Percentiles rank a stretch among this genome's conserved stretches.
Conservation (phyloP, 352 stramenopile genomes). For the Elongisporangium senticosum region DNA sequence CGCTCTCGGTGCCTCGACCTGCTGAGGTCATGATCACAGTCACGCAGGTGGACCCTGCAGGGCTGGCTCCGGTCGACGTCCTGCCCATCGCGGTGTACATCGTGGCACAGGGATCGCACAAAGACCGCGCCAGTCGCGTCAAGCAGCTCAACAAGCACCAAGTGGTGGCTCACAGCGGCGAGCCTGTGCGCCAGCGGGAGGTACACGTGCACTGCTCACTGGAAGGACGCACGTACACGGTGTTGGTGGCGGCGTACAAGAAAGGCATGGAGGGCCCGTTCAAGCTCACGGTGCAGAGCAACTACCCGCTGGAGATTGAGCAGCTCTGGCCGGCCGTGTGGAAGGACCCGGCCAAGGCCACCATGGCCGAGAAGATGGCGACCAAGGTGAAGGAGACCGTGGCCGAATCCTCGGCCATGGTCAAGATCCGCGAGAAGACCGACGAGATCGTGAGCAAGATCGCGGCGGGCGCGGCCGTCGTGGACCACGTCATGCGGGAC, state of each 20-base stretch:
- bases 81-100: slow-evolving; percentile 70
- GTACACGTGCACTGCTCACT: slow-evolving; percentile 71
- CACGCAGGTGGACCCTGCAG: slow-evolving; percentile 67
- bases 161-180: slow-evolving; percentile 77
- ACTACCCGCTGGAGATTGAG: slow-evolving; percentile 70
- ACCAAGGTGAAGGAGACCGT: slow-evolving; percentile 61
- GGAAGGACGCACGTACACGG: slow-evolving; percentile 76
- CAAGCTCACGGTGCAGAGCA: slow-evolving; percentile 78
- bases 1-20: slow-evolving; percentile 60
- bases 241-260: slow-evolving; percentile 86
- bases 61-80: slow-evolving; percentile 57
- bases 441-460: slow-evolving; percentile 66
- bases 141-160: slow-evolving; percentile 55
- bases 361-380: slow-evolving; percentile 54
- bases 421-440: slow-evolving; percentile 63
- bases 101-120: slow-evolving; percentile 37
- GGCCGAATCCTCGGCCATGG: slow-evolving; percentile 43
- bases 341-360: slow-evolving; percentile 43
- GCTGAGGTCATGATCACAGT: slow-evolving; percentile 86
- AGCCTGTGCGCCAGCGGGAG: slow-evolving; percentile 66
- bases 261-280: slow-evolving; percentile 89
- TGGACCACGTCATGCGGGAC: slow-evolving; percentile 68
- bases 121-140: slow-evolving; percentile 58
- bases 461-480: slow-evolving; percentile 47
- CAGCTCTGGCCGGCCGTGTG: slow-evolving; percentile 79